These are phyloP conservation scores for Nemania serpens DNA, from an alignment of 2,329 filamentous ascomycete species.

Conservation along the genomic window DNA sequence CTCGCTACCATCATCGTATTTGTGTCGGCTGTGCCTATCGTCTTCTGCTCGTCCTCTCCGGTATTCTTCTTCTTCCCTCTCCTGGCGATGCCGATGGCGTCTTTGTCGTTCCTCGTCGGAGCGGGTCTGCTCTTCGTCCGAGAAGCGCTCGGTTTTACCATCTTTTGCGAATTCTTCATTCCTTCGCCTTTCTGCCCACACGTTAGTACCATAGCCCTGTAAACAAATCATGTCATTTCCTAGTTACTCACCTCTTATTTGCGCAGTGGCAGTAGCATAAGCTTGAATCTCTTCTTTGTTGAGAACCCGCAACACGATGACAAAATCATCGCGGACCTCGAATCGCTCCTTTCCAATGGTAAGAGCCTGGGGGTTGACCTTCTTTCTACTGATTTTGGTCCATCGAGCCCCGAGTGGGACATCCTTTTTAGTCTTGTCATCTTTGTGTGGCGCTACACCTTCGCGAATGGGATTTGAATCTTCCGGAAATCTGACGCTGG, in stretches of 20 bases:
- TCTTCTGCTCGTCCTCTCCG: slow-evolving; percentile 32
- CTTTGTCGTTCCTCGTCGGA: slow-evolving; percentile 41
- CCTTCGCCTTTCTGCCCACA: slow-evolving; percentile 45
- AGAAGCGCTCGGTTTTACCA: slow-evolving; percentile 28
- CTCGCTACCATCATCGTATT: slow-evolving; percentile 34
- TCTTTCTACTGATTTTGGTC: slow-evolving; percentile 88
- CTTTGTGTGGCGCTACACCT: slow-evolving; percentile 91
- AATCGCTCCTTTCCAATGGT: slow-evolving; percentile 87
- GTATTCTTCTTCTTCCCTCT: slow-evolving; percentile 41
- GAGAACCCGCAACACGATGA: slow-evolving; percentile 88
- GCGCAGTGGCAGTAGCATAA: slow-evolving; percentile 79
- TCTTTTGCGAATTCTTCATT: slow-evolving; percentile 49
- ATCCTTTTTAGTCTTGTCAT: slow-evolving; percentile 73
- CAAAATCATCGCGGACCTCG: slow-evolving; percentile 89
- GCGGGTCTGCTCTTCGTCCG: slow-evolving; percentile 37
- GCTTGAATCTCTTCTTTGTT: slow-evolving; percentile 88
- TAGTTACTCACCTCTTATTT: slow-evolving; percentile 71
- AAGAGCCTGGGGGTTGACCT: slow-evolving; percentile 88
- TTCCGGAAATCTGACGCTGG: slow-evolving; percentile 83
- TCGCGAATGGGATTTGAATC: slow-evolving; percentile 82
- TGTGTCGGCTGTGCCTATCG: slow-evolving; percentile 36
- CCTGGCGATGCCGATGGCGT: slow-evolving; percentile 37
- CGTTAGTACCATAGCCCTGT: slow-evolving; percentile 15
- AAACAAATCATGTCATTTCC: background rate
- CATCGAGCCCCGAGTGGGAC: slow-evolving; percentile 81